These are phyloP conservation scores for Pseudocercospora ulei DNA, from an alignment of 2,329 filamentous ascomycete genomes.

Conservation along the genomic window DNA sequence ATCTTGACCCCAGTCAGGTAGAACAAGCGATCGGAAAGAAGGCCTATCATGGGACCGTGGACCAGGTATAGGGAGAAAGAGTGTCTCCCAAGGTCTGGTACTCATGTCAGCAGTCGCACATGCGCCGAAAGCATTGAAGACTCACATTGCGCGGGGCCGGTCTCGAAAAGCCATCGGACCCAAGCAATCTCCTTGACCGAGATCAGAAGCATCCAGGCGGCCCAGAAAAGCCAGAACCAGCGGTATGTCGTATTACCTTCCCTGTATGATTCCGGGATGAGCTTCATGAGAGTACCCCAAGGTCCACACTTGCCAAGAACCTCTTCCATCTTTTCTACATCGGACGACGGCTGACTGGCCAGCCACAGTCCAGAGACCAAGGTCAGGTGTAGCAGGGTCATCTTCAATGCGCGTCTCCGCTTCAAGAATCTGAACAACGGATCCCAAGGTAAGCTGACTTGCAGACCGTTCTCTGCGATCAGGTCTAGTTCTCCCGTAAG, in stretches of 20 bases:
- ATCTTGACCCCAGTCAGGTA: constrained; percentile 26
- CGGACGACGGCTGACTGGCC: constrained; percentile 23
- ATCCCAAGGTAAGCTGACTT: constrained; percentile 21
- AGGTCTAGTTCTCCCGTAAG: constrained; percentile 52
- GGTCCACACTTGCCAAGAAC: constrained; percentile 22
- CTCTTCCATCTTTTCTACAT: constrained; percentile 17
- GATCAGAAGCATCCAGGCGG: constrained; percentile 36
- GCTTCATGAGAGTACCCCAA: constrained; percentile 21
- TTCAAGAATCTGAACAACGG: constrained; percentile 15
- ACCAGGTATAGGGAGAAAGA: constrained; percentile 56
- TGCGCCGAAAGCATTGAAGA: neutral
- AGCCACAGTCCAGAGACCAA: constrained; percentile 23
- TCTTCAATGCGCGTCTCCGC: constrained; percentile 12
- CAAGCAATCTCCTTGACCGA: constrained; percentile 24
- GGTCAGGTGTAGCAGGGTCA: constrained; percentile 18
- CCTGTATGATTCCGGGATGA: constrained; percentile 24
- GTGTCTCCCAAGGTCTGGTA: constrained; percentile 47
- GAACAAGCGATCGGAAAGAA: constrained; percentile 44
- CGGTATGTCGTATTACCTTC: constrained; percentile 22
- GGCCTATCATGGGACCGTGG: constrained; percentile 52
- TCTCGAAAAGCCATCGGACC: constrained; percentile 24
- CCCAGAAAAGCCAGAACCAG: constrained; percentile 48
- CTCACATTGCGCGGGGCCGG: constrained; percentile 23
- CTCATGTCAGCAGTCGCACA: constrained; percentile 8
- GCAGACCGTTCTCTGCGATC: constrained; percentile 36